Evolutionary conservation across 805 yeast genomes (phyloP).

Genomic region (Lachancea waltii): DNA sequence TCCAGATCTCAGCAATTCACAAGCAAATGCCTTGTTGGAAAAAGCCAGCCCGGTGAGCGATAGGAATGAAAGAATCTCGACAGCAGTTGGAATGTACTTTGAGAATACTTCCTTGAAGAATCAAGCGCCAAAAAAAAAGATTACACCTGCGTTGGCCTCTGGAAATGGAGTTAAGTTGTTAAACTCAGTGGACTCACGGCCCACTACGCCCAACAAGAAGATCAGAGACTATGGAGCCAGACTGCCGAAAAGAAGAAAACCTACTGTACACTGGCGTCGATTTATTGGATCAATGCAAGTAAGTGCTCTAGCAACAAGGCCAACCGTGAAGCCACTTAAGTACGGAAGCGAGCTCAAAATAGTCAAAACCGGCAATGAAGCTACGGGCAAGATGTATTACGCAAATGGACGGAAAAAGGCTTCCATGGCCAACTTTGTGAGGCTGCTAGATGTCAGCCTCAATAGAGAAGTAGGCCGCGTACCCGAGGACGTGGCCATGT

Average conservation of each 20-base stretch:
- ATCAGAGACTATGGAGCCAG: conserved; percentile 5
- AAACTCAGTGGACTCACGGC: not conserved
- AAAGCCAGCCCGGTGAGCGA: conserved; percentile 5
- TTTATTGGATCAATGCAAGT: conserved; percentile 57
- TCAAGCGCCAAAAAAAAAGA: not conserved
- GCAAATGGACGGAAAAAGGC: conserved; percentile 20
- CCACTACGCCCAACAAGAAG: conserved; percentile 1
- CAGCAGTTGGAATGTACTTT: conserved; percentile 38
- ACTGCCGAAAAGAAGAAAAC: conserved; percentile 12
- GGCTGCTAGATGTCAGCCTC: conserved; percentile 25
- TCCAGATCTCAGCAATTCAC: conserved; percentile 3
- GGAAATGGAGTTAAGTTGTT: not conserved
- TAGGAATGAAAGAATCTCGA: conserved; percentile 27
- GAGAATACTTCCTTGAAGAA: conserved; percentile 19
- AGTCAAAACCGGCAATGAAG: conserved; percentile 30
- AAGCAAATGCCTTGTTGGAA: conserved; percentile 3
- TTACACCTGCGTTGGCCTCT: not conserved
- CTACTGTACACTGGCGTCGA: conserved; percentile 32
- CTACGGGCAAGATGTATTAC: conserved; percentile 17
- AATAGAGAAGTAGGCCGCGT: conserved; percentile 67
- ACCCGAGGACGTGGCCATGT: conserved; percentile 60
- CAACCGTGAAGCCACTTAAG: conserved; percentile 40
- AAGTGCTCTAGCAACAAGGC: conserved; percentile 68
- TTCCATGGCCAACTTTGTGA: conserved; percentile 31
- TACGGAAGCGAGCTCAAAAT: conserved; percentile 41